Percentiles rank a stretch among this genome's conserved stretches.
Evolutionary conservation across 768 basidiomycete genomes (phyloP).

Genomic region (Sporobolomyces pararoseus): DNA sequence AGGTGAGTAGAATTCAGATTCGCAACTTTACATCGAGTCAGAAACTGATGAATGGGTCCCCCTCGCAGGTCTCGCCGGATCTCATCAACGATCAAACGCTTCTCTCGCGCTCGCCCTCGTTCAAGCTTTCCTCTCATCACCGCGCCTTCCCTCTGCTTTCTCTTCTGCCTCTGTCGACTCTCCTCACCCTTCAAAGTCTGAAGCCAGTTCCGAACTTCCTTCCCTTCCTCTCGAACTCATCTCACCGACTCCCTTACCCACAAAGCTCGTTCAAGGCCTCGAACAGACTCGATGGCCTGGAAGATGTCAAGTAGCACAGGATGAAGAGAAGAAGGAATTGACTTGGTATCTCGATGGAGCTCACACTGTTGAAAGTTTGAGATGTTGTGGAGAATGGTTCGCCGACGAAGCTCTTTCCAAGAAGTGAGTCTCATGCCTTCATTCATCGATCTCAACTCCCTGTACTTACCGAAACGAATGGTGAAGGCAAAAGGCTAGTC

Average conservation of each 20-base stretch:
- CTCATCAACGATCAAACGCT: conserved; percentile 84
- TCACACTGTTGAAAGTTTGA: conserved; percentile 85
- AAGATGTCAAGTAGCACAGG: conserved; percentile 77
- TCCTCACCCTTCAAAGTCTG: background rate
- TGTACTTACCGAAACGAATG: too few relatives aligned
- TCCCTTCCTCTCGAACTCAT: conserved; percentile 29
- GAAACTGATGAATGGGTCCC: background rate
- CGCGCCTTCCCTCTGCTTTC: conserved; percentile 45
- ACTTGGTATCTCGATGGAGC: conserved; percentile 95
- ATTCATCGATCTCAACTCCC: too few relatives aligned
- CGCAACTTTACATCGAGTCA: too few relatives aligned
- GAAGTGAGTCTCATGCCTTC: conserved; percentile 13
- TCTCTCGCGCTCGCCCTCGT: conserved; percentile 73
- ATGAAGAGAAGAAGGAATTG: conserved; percentile 47
- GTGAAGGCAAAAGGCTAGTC: background rate
- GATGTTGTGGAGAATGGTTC: conserved; percentile 86
- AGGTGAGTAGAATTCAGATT: conserved; percentile 58
- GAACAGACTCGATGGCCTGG: conserved; percentile 81
- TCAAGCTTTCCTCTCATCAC: conserved; percentile 59
- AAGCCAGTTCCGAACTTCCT: conserved; percentile 3
- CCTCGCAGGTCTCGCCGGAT: conserved; percentile 69
- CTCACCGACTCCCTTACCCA: conserved; percentile 53
- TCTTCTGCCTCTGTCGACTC: conserved; percentile 3
- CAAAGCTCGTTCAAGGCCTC: conserved; percentile 62
- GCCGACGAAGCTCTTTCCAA: conserved; percentile 47